A percentile compares a stretch with the other conserved stretches of the same genome.
Evolutionary conservation across 208 protist genomes (phyloP).

Genomic region (Trypanosoma lewisi): DNA sequence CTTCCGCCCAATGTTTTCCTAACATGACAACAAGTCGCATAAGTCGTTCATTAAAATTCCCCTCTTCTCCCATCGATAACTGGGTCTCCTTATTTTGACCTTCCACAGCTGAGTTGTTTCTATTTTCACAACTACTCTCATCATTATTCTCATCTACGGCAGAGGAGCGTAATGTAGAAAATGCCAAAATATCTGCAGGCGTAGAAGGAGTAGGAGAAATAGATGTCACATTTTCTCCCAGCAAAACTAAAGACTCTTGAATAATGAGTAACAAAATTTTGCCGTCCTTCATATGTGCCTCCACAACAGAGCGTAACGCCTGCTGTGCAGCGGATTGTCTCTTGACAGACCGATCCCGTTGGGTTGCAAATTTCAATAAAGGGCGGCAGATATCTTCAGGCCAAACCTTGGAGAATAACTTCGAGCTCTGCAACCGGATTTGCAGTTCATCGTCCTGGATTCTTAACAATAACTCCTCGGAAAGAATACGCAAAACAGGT

Average conservation of each 20-base stretch:
- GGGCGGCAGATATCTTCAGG: conserved; percentile 70
- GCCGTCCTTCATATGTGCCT: conserved; percentile 42
- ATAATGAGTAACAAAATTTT: conserved; percentile 38
- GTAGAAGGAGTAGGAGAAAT: conserved; percentile 17
- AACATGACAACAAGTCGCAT: conserved; percentile 16
- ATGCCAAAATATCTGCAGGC: conserved; percentile 29
- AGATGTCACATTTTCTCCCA: conserved; percentile 10
- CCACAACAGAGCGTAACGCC: conserved; percentile 47
- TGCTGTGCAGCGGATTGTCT: conserved; percentile 47
- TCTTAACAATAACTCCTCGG: conserved; percentile 70
- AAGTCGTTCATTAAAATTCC: not conserved
- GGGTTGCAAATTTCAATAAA: conserved; percentile 50
- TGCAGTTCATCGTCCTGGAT: conserved; percentile 78
- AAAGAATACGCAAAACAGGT: conserved; percentile 59
- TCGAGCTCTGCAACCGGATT: conserved; percentile 57
- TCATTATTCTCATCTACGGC: not conserved
- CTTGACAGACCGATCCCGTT: conserved; percentile 47
- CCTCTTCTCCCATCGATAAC: not conserved
- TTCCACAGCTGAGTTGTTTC: too few species aligned
- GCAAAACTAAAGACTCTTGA: conserved; percentile 22
- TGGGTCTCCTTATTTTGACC: not conserved
- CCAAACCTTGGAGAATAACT: conserved; percentile 75
- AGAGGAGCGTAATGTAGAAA: conserved; percentile 23
- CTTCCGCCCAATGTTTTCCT: conserved; percentile 15
- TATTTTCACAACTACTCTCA: conserved; percentile 1